A percentile compares a stretch with the other conserved stretches of the same genome.
phyloP scores from a whole-genome alignment of 2,329 filamentous ascomycete genomes.

The Aureobasidium namibiae region DNA sequence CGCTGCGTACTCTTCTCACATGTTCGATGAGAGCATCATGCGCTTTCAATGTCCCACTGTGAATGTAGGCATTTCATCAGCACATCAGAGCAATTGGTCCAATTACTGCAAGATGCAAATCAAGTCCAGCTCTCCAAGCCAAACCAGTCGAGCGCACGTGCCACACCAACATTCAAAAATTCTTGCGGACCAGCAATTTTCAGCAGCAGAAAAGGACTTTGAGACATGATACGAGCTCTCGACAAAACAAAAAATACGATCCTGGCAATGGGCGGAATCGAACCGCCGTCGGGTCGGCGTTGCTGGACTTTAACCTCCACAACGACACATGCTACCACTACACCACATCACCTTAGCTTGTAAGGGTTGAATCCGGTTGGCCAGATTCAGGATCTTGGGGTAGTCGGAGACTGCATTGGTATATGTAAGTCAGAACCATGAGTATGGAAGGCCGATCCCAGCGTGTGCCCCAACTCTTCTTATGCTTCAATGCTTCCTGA shows the following conservation, averaged over 20 bases:
- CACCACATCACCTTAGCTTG: constrained; percentile 3
- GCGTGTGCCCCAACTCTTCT: not conserved
- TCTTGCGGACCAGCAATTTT: not conserved
- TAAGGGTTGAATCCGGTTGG: no score
- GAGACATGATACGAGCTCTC: no score
- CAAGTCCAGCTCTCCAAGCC: not conserved
- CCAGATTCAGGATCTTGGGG: not conserved
- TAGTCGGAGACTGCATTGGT: not conserved
- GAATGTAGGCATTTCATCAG: no score
- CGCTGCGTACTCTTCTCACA: no score
- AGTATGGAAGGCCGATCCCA: not conserved
- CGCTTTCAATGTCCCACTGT: no score
- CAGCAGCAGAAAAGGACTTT: no score
- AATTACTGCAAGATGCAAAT: not conserved
- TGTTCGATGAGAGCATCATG: no score
- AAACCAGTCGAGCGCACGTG: not conserved
- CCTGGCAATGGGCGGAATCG: constrained; percentile 1
- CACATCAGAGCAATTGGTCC: no score
- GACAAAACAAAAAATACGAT: not conserved
- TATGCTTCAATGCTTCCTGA: not conserved
- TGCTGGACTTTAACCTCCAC: not conserved
- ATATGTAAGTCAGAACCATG: not conserved
- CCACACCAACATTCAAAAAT: not conserved
- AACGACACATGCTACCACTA: constrained; percentile 3
- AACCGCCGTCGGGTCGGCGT: constrained; percentile 1